Evolutionary conservation across 441 rosid genomes (phyloP).

Genomic region (Bocquillonia castaneifolia): DNA sequence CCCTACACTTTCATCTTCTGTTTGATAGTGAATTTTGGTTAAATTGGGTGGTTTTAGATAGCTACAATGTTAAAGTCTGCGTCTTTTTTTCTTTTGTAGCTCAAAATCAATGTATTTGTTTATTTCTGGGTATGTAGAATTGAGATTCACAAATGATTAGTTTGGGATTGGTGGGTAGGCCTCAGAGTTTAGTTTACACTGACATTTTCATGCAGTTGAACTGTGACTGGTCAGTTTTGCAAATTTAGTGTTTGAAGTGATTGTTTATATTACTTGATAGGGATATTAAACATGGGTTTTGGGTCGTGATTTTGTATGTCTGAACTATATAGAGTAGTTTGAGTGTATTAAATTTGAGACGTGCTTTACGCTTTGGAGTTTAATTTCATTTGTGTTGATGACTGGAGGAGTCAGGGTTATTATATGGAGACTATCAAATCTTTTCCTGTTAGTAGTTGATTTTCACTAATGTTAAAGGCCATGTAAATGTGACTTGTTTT

Average conservation of each 20-base stretch:
- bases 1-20: neutral
- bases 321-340: no score
- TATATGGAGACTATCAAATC: neutral
- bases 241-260: constrained; percentile 2
- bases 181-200: no score
- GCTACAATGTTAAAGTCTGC: neutral
- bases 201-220: neutral
- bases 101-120: neutral
- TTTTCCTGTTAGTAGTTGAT: neutral
- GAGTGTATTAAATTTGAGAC: no score
- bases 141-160: neutral
- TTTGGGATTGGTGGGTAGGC: neutral
- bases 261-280: no score
- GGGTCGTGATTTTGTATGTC: neutral
- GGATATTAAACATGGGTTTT: neutral
- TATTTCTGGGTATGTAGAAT: neutral
- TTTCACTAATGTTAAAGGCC: neutral
- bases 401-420: neutral
- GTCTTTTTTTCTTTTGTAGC: neutral
- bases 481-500: neutral
- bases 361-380: neutral
- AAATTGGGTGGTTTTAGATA: neutral
- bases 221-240: neutral
- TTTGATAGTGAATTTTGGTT: neutral
- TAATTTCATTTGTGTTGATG: neutral